Base-by-base conservation (phyloP, 2,329 filamentous ascomycete species). In the Venturia carpophila region DNA sequence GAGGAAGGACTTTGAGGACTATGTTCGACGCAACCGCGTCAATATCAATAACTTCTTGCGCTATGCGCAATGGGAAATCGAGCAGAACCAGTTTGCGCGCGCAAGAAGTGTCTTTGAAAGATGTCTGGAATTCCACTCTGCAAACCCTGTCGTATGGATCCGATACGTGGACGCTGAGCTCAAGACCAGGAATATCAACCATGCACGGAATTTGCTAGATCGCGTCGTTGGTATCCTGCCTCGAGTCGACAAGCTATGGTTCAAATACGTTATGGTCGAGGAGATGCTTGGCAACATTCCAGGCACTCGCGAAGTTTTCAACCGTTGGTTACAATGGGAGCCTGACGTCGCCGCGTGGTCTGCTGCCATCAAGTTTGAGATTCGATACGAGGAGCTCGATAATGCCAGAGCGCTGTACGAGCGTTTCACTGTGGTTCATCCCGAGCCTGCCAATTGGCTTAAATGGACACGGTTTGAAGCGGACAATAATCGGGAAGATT, bases 11-110 rank as follows among this genome's bases (percentile, higher is more conserved):
- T 99, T 96, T 71, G 94, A 99, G 78, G 91, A 96, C 80, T 97
- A 97, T 87, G 91, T 97, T 67, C 88, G 92, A 69, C 89, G 94
- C 69, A 97, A 97, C 74, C 82, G 93, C 73, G 84, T 97, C 74
- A 96, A 95, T 73, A 92, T 97, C 83, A 96, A 96, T 81, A 97
- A 97, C 78, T 99, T 94, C 94, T 91, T 94, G 83, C 90, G 92
- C 73, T 99, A 99, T 82, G 93, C 94, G 65, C 86, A 90, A 71
- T 99, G 92, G 91, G 94, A 99, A 79, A 83, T 97, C 67, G 93
- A 99, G 75, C 94, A 99, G 79, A 97, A 97, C 77, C 94, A 99
- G 79, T 97, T 91, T 77, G 87, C 89, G 9, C 89, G 94, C 65
- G 94, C 94, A 39, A 84, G 94, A 52, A 95, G 90, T 62, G 87